phyloP scores from a whole-genome alignment of 805 yeast genomes.

The Blastobotrys parvus region DNA sequence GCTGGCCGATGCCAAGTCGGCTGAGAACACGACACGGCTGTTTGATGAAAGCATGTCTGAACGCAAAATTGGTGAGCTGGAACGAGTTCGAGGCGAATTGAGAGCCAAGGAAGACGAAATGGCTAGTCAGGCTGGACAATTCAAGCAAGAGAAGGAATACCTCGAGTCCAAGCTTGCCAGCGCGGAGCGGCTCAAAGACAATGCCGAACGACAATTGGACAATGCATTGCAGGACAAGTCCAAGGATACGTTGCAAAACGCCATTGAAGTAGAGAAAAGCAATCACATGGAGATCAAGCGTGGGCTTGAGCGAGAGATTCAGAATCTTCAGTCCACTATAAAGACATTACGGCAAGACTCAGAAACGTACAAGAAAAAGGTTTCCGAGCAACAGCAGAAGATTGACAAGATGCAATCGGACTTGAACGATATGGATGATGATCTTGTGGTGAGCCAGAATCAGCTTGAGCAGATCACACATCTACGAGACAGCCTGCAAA shows the following conservation, averaged over 20 bases:
- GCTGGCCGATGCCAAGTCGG: conserved; percentile 4
- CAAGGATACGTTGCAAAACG: conserved; percentile 21
- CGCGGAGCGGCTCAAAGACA: conserved; percentile 9
- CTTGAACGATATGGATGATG: conserved; percentile 14
- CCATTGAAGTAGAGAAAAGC: conserved; percentile 24
- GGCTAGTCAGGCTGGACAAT: conserved; percentile 15
- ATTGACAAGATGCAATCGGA: conserved; percentile 5
- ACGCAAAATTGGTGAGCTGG: conserved; percentile 25
- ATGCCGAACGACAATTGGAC: conserved; percentile 9
- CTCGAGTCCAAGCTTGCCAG: conserved; percentile 10
- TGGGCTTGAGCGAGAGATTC: conserved; percentile 24
- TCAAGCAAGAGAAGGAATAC: conserved; percentile 9
- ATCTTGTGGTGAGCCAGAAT: conserved; percentile 9
- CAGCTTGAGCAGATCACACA: conserved; percentile 7
- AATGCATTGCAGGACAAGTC: conserved; percentile 20
- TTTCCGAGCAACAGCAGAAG: conserved; percentile 2
- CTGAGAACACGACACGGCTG: conserved; percentile 7
- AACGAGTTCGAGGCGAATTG: conserved; percentile 19
- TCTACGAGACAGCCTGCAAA: conserved; percentile 4
- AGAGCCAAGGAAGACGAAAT: conserved; percentile 21
- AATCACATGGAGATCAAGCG: conserved; percentile 23
- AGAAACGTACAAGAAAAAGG: conserved; percentile 1
- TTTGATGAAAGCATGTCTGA: conserved; percentile 20
- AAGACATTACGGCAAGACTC: conserved; percentile 25
- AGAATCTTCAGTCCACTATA: conserved; percentile 22